These are phyloP conservation scores for Boletellus ananas DNA, from an alignment of 768 basidiomycete species.

Conservation along the genomic window DNA sequence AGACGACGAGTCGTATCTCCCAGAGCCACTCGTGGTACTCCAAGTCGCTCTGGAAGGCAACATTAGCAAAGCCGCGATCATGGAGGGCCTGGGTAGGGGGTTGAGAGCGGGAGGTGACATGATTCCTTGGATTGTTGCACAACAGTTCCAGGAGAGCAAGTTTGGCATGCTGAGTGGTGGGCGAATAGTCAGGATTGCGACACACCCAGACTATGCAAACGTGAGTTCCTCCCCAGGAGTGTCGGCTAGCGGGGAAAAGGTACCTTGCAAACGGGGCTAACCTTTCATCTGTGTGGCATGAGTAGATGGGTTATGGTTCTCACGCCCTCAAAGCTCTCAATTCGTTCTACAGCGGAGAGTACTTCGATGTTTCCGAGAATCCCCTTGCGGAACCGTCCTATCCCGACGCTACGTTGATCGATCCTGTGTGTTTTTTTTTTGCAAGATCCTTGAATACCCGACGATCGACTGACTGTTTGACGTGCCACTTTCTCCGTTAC, in stretches of 20 bases:
- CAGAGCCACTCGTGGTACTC: conserved; percentile 92
- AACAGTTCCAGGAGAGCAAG: conserved; percentile 93
- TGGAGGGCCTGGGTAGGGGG: conserved; percentile 83
- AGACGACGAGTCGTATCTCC: conserved; percentile 85
- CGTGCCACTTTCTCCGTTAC: neutral
- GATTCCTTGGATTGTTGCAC: conserved; percentile 95
- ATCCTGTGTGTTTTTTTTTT: conserved; percentile 34
- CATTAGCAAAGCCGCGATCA: conserved; percentile 78
- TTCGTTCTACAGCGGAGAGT: conserved; percentile 90
- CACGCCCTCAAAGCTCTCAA: conserved; percentile 84
- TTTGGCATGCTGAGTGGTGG: conserved; percentile 92
- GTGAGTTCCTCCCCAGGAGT: conserved; percentile 56
- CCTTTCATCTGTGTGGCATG: neutral
- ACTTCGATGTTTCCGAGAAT: conserved; percentile 79
- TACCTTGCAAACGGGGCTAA: conserved; percentile 2
- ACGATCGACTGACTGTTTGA: neutral
- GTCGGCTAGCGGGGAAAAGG: neutral
- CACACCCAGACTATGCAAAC: conserved; percentile 91
- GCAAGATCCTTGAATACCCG: neutral
- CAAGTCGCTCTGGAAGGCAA: conserved; percentile 96
- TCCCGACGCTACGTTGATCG: conserved; percentile 52
- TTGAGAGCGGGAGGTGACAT: conserved; percentile 89
- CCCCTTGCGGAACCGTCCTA: conserved; percentile 48
- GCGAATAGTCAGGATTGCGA: conserved; percentile 87
- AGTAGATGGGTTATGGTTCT: conserved; percentile 94